Evolutionary conservation across 345 rosid species (phyloP).

Genomic region (Carallia brachiata): DNA sequence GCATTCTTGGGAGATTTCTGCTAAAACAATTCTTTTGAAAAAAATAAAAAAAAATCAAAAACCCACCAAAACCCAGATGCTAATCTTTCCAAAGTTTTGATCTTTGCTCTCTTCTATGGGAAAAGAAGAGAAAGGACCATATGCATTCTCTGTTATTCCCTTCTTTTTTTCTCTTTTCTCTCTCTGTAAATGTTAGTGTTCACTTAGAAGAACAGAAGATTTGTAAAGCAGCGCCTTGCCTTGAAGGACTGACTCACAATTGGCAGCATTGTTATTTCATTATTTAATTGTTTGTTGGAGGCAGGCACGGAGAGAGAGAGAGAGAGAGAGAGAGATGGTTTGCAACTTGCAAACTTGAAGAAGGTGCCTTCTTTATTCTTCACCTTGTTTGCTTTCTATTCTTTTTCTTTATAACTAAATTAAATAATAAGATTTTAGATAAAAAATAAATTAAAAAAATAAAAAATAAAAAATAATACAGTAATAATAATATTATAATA

Average conservation of each 20-base stretch:
- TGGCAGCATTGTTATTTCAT: not conserved
- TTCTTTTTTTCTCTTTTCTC: conserved; percentile 19
- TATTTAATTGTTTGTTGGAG: too few species aligned
- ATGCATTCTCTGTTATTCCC: conserved; percentile 12
- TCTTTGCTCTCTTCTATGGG: conserved; percentile 17
- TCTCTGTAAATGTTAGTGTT: conserved; percentile 7
- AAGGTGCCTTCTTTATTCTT: too few species aligned
- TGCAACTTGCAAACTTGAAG: too few species aligned
- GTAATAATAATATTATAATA: too few species aligned
- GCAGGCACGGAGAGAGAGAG: too few species aligned
- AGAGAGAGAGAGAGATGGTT: too few species aligned
- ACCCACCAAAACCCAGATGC: conserved; percentile 32
- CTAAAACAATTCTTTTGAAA: conserved; percentile 1
- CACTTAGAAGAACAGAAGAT: not conserved
- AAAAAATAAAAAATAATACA: too few species aligned
- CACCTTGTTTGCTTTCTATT: too few species aligned
- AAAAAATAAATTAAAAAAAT: too few species aligned
- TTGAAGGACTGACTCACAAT: conserved; percentile 6
- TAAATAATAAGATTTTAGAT: too few species aligned
- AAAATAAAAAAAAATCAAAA: conserved; percentile 8
- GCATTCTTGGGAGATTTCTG: conserved; percentile 31
- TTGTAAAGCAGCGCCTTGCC: conserved; percentile 17
- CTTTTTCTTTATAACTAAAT: too few species aligned
- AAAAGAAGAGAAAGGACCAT: conserved; percentile 1
- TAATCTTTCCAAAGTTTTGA: conserved; percentile 16